These are phyloP conservation scores for Termitomyces sp. DNA, from an alignment of 768 basidiomycete species.

Conservation along the genomic window DNA sequence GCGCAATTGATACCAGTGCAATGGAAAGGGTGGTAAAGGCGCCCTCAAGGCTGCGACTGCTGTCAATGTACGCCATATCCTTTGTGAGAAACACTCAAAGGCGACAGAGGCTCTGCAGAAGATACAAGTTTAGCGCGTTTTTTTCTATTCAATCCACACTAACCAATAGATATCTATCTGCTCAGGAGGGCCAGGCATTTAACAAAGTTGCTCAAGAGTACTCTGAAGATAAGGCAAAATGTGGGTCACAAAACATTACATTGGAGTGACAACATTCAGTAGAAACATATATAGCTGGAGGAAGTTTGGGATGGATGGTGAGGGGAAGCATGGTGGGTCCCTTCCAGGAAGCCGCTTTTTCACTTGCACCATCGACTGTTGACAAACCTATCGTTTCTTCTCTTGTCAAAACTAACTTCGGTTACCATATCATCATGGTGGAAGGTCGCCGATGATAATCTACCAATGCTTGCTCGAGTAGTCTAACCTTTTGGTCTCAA, in stretches of 20 bases:
- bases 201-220: constrained; percentile 89
- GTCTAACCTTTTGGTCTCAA: background rate
- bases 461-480: background rate
- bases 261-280: background rate
- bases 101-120: constrained; percentile 75
- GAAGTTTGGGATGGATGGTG: constrained; percentile 83
- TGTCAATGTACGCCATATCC: constrained; percentile 80
- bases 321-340: constrained; percentile 86
- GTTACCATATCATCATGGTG: constrained; percentile 91
- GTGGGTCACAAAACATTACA: constrained; percentile 26
- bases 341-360: constrained; percentile 89
- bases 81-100: constrained; percentile 85
- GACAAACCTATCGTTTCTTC: constrained; percentile 71
- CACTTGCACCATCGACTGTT: constrained; percentile 69
- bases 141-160: background rate
- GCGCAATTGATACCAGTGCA: background rate
- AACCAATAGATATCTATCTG: background rate
- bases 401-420: constrained; percentile 78
- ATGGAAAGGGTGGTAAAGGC: constrained; percentile 37
- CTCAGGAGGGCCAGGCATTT: constrained; percentile 69
- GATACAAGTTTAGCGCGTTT: constrained; percentile 56
- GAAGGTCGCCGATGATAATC: constrained; percentile 62
- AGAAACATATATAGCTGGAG: constrained; percentile 50
- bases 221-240: constrained; percentile 89
- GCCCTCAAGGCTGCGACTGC: constrained; percentile 74